Evolutionary conservation across 192 early-diverging fungal genomes (phyloP).

Genomic region (Linnemannia elongata): DNA sequence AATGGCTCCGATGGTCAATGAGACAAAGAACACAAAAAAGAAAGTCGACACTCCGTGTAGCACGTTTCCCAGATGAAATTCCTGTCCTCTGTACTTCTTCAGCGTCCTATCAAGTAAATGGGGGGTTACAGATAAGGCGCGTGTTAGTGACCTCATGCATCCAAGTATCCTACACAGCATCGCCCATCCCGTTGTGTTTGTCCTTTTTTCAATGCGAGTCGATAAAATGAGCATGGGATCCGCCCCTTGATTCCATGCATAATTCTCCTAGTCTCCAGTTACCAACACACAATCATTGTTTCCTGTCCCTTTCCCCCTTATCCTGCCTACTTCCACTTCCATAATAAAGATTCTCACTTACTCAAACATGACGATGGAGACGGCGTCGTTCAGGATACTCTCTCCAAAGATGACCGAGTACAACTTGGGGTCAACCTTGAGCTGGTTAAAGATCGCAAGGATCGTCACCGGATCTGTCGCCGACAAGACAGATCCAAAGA

Average conservation of each 20-base stretch:
- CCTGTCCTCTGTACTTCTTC: constrained; percentile 80
- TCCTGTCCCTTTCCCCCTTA: no score
- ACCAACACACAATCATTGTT: not conserved
- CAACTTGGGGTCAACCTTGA: constrained; percentile 93
- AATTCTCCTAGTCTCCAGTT: no score
- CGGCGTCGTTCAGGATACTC: constrained; percentile 95
- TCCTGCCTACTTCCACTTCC: not conserved
- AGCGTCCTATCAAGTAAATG: constrained; percentile 66
- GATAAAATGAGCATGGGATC: no score
- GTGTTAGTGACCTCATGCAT: no score
- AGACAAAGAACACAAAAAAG: constrained; percentile 86
- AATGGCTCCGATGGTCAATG: constrained; percentile 85
- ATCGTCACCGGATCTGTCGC: constrained; percentile 99
- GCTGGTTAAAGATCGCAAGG: constrained; percentile 93
- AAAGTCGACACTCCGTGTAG: constrained; percentile 78
- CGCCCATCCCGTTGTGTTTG: no score
- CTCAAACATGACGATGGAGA: constrained; percentile 96
- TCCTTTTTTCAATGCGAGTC: no score
- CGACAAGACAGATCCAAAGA: constrained; percentile 94
- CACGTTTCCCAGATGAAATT: constrained; percentile 75
- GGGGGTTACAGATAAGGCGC: no score
- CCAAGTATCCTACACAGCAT: no score
- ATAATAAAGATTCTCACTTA: constrained; percentile 35
- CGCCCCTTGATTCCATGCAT: no score
- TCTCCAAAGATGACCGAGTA: constrained; percentile 99